A percentile compares a stretch with the other conserved stretches of the same genome.
Evolutionary conservation across 2,329 filamentous ascomycete genomes (phyloP).

Genomic region (Diplodia sapinea): DNA sequence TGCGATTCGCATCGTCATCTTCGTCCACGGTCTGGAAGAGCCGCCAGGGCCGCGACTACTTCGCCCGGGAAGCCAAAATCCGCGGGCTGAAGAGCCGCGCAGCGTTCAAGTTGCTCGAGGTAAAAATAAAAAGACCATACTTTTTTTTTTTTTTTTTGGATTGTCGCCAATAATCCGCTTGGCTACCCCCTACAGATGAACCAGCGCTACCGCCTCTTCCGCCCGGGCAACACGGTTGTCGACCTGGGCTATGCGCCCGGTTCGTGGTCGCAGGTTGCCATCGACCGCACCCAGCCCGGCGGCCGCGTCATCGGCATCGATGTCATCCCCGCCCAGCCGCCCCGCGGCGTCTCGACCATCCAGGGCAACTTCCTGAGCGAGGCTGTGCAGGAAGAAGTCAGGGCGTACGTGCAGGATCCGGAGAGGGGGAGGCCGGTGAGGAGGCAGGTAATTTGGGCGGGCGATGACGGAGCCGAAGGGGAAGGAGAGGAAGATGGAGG

Average conservation of each 20-base stretch:
- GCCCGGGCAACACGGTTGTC: slow-evolving; percentile 80
- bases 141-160: too few species aligned
- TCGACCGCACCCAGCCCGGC: slow-evolving; percentile 74
- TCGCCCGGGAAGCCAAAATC: slow-evolving; percentile 75
- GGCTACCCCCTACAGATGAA: slow-evolving; percentile 67
- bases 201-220: slow-evolving; percentile 79
- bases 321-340: slow-evolving; percentile 89
- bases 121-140: slow-evolving; percentile 44
- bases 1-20: slow-evolving; percentile 58
- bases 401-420: slow-evolving; percentile 73
- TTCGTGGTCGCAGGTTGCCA: slow-evolving; percentile 76
- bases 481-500: slow-evolving; percentile 52
- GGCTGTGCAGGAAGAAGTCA: slow-evolving; percentile 75
- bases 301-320: slow-evolving; percentile 91
- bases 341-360: slow-evolving; percentile 88
- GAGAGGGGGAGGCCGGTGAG: slow-evolving; percentile 60
- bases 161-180: too few species aligned
- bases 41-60: slow-evolving; percentile 76
- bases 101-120: slow-evolving; percentile 91
- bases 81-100: slow-evolving; percentile 85
- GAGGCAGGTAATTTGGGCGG: slow-evolving; percentile 35
- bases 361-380: slow-evolving; percentile 90
- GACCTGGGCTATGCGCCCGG: slow-evolving; percentile 84
- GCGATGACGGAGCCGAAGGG: slow-evolving; percentile 44
- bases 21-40: slow-evolving; percentile 83